Evolutionary conservation across 805 yeast species (phyloP), one percentile per base, ranked within the genome.

Genomic region (Wickerhamiella alocasiicola): DNA sequence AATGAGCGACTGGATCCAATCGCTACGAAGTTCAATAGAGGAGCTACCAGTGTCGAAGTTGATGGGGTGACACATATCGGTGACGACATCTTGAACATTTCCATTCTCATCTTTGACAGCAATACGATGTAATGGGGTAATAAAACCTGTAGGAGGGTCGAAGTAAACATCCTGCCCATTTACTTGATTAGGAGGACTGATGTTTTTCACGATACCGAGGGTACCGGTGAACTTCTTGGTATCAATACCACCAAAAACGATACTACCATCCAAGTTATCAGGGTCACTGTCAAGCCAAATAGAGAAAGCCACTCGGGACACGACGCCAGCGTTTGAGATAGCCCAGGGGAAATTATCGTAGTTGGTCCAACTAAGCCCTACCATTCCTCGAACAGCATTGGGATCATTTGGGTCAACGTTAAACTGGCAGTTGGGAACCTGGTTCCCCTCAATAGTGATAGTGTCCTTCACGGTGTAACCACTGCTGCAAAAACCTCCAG

Each of bases 351-450:
- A 29, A 25, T 39, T 43, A 37, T 70, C 66, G 57, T 81, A 81
- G 25, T 18, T 36, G 24, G 42, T 19, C 32, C 24, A 13, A n/a
- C 65, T 64, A 6, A 32, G 36, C 13, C 36, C 36, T 4, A 32
- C 6, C 13, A 32, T 7, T 42, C 60, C 48, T 24, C 53, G 55
- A 42, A 93, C 88, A 43, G 71, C 61, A 6, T 73, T 57, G 3
- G 87, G 74, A 46, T 74, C 72, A 2, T 83, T 19, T 4, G 32
- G 9, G 3, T 81, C 91, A 18, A 85, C 74, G 1, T 93, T 95
- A 4, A 84, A 74, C 21, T 80, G 60, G 42, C 65, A 61, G 0
- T 63, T 46, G 9, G 80, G 62, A 2, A 65, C 57, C 9, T 66
- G 56, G 36, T 66, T 11, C 27, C 16, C 42, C 31, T 75, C 74